phyloP scores from a whole-genome alignment of 495 filamentous ascomycete genomes.

The Arthonia radiata region DNA sequence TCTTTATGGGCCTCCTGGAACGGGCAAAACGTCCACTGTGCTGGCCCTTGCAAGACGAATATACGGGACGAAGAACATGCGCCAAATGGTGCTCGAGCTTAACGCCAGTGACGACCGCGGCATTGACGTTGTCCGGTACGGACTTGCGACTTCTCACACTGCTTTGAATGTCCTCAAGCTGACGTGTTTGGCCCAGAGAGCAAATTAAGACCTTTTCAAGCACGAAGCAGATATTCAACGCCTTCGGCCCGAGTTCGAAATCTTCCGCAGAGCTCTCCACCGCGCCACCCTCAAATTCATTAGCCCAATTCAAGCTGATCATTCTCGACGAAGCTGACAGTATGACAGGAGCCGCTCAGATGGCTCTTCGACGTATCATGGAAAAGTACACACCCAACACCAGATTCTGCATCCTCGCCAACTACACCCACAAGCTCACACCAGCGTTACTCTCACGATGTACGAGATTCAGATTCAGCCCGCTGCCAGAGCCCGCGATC shows the following conservation, averaged over 20 bases:
- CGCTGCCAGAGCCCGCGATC: slow-evolving; percentile 72
- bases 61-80: slow-evolving; percentile 76
- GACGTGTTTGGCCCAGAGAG: slow-evolving; percentile 3
- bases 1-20: slow-evolving; percentile 29
- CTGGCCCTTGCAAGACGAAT: slow-evolving; percentile 71
- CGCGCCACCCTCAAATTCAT: slow-evolving; percentile 22
- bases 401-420: slow-evolving; percentile 94
- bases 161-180: slow-evolving; percentile 10
- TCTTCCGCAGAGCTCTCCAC: slow-evolving; percentile 45
- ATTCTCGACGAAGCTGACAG: slow-evolving; percentile 96
- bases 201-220: slow-evolving; percentile 30
- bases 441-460: slow-evolving; percentile 81
- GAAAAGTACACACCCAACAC: slow-evolving; percentile 98
- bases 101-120: slow-evolving; percentile 94
- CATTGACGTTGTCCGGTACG: slow-evolving; percentile 94
- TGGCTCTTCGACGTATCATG: slow-evolving; percentile 94
- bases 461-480: slow-evolving; percentile 86
- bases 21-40: slow-evolving; percentile 22
- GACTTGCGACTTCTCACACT: slow-evolving; percentile 96
- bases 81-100: slow-evolving; percentile 92
- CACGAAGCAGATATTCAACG: slow-evolving; percentile 41
- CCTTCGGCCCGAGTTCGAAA: slow-evolving; percentile 18
- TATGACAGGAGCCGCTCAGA: slow-evolving; percentile 91
- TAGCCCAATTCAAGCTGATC: slow-evolving; percentile 79
- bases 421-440: slow-evolving; percentile 97